A percentile compares a stretch with the other conserved stretches of the same genome.
phyloP scores from a whole-genome alignment of 768 basidiomycete species.

The Ramaria rubella region DNA sequence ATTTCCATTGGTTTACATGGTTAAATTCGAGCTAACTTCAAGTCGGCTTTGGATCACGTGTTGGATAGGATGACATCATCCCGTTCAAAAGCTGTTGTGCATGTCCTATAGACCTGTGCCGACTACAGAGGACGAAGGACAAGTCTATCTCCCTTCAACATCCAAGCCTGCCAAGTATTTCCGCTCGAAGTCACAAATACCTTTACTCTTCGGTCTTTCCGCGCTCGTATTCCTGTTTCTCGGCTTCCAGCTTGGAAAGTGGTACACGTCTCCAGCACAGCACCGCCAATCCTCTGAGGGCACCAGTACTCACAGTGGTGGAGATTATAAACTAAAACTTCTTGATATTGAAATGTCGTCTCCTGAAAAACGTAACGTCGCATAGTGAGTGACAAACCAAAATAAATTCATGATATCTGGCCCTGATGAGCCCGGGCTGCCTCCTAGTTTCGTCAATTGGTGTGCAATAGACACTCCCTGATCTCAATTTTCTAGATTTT shows the following conservation, averaged over 20 bases:
- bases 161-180: background rate
- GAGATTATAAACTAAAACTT: background rate
- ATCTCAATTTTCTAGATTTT: background rate
- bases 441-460: background rate
- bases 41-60: background rate
- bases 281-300: background rate
- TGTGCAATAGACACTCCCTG: background rate
- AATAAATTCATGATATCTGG: background rate
- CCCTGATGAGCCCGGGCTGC: background rate
- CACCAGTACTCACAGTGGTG: background rate
- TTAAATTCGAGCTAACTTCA: no score
- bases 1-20: background rate
- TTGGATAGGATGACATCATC: background rate
- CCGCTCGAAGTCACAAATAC: background rate
- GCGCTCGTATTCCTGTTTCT: background rate
- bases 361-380: background rate
- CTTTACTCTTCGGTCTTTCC: background rate
- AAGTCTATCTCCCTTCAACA: background rate
- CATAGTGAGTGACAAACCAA: background rate
- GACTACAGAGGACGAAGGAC: constrained; percentile 1
- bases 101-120: constrained; percentile 5
- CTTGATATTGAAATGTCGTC: background rate
- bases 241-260: background rate
- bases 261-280: background rate
- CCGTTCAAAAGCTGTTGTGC: background rate